Evolutionary conservation across 352 stramenopile species (phyloP).

Genomic region (Phytophthora megakarya): DNA sequence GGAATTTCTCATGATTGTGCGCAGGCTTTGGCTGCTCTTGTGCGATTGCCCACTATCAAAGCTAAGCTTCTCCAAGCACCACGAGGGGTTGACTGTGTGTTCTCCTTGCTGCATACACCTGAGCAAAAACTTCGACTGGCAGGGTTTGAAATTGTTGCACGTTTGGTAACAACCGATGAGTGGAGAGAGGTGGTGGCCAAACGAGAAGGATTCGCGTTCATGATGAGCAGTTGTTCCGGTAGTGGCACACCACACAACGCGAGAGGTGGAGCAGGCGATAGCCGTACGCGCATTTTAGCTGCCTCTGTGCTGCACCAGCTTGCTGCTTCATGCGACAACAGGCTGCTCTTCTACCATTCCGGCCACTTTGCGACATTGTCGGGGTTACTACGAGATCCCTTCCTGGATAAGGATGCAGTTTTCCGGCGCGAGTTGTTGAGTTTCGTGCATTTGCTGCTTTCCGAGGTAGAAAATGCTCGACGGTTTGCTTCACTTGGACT

Average conservation of each 20-base stretch:
- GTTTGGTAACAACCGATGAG: slow-evolving; percentile 65
- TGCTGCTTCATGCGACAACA: slow-evolving; percentile 58
- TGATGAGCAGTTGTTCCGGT: slow-evolving; percentile 63
- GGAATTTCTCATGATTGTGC: slow-evolving; percentile 70
- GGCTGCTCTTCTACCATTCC: slow-evolving; percentile 65
- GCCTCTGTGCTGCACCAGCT: slow-evolving; percentile 65
- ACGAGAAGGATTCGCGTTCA: slow-evolving; percentile 66
- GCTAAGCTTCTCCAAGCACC: slow-evolving; percentile 67
- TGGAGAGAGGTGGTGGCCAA: slow-evolving; percentile 65
- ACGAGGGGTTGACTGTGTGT: slow-evolving; percentile 71
- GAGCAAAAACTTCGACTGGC: slow-evolving; percentile 55
- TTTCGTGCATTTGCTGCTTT: slow-evolving; percentile 62
- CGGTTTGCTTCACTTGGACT: slow-evolving; percentile 64
- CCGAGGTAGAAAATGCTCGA: slow-evolving; percentile 59
- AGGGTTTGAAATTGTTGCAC: slow-evolving; percentile 64
- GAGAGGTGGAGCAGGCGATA: slow-evolving; percentile 34
- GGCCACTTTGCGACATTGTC: slow-evolving; percentile 60
- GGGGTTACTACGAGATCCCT: slow-evolving; percentile 62
- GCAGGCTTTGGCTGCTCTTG: slow-evolving; percentile 64
- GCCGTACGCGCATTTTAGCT: slow-evolving; percentile 55
- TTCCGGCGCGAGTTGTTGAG: slow-evolving; percentile 70
- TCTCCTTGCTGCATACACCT: slow-evolving; percentile 58
- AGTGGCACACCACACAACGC: slow-evolving; percentile 32
- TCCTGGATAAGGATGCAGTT: slow-evolving; percentile 60
- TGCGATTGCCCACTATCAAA: slow-evolving; percentile 55